phyloP scores from a whole-genome alignment of 2,329 filamentous ascomycete genomes.

The Periconia sp. region DNA sequence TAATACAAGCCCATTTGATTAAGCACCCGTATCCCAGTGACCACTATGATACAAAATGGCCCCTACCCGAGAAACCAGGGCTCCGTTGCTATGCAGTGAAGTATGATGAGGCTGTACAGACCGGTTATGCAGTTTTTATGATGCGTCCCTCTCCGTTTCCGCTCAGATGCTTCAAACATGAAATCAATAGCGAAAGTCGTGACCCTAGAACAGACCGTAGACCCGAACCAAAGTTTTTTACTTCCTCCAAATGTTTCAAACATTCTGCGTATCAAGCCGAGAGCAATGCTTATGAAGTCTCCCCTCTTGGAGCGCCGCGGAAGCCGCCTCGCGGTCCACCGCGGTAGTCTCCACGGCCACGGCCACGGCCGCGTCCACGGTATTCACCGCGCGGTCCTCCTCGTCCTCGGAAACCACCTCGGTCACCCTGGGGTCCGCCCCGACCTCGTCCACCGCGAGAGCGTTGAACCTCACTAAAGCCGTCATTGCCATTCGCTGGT shows the following conservation, averaged over 20 bases:
- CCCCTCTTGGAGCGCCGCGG: slow-evolving; percentile 54
- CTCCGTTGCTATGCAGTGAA: slow-evolving; percentile 48
- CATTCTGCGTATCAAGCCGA: slow-evolving; percentile 16
- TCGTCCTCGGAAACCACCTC: slow-evolving; percentile 60
- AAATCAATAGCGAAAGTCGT: slow-evolving; percentile 20
- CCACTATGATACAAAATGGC: slow-evolving; percentile 39
- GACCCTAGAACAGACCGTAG: slow-evolving; percentile 17
- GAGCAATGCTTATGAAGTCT: slow-evolving; percentile 37
- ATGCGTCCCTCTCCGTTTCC: slow-evolving; percentile 25
- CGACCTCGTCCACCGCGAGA: slow-evolving; percentile 57
- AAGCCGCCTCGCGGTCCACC: too few species aligned
- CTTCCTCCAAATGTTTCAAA: slow-evolving; percentile 21
- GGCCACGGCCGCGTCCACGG: slow-evolving; percentile 41
- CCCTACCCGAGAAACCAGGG: slow-evolving; percentile 36
- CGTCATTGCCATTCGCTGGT: slow-evolving; percentile 59
- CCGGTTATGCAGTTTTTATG: slow-evolving; percentile 20
- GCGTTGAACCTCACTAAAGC: slow-evolving; percentile 72
- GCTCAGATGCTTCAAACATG: slow-evolving; percentile 33
- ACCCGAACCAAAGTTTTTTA: slow-evolving; percentile 14
- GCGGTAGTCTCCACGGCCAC: slow-evolving; percentile 52
- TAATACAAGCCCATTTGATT: slow-evolving; percentile 33
- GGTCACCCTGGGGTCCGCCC: slow-evolving; percentile 46
- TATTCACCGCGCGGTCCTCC: slow-evolving; percentile 46
- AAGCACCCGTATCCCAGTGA: slow-evolving; percentile 31
- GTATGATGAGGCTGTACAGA: slow-evolving; percentile 36